These are phyloP conservation scores for Yamadazyma friedrichii DNA, from an alignment of 1,139 yeast genomes.

Conservation along the genomic window DNA sequence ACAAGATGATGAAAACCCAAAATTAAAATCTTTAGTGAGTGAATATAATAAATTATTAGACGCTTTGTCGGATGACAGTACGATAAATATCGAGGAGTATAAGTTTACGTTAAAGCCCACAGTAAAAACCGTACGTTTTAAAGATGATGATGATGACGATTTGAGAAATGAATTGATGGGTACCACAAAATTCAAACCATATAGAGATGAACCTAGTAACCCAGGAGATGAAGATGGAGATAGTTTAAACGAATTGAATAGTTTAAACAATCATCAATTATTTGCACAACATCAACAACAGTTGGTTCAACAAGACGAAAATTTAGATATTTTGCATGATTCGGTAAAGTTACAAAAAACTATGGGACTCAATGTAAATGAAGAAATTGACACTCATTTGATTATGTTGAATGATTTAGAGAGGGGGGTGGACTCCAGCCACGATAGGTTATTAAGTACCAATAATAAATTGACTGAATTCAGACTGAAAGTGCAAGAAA, in stretches of 20 bases:
- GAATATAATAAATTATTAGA: slow-evolving; percentile 23
- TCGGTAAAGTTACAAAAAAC: slow-evolving; percentile 66
- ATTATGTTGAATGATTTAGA: slow-evolving; percentile 72
- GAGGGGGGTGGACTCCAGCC: slow-evolving; percentile 57
- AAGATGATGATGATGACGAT: slow-evolving; percentile 27
- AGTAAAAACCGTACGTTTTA: slow-evolving; percentile 47
- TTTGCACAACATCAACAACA: slow-evolving; percentile 71
- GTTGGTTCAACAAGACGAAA: slow-evolving; percentile 59
- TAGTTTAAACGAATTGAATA: background rate
- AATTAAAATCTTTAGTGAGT: slow-evolving; percentile 18
- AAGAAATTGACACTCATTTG: slow-evolving; percentile 67
- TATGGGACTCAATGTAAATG: slow-evolving; percentile 63
- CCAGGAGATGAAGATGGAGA: background rate
- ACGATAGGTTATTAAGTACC: slow-evolving; percentile 53
- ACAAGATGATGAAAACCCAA: slow-evolving; percentile 27
- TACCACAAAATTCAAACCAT: slow-evolving; percentile 32
- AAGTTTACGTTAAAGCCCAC: slow-evolving; percentile 18
- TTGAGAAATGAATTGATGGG: slow-evolving; percentile 18
- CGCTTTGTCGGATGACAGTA: slow-evolving; percentile 25
- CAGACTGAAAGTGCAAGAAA: slow-evolving; percentile 57
- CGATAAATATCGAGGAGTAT: slow-evolving; percentile 38
- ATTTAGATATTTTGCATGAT: slow-evolving; percentile 54
- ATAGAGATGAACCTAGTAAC: slow-evolving; percentile 37
- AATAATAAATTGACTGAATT: slow-evolving; percentile 53
- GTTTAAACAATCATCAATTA: slow-evolving; percentile 47